Percentiles rank a stretch among this genome's conserved stretches.
These are phyloP conservation scores for Panicum miliaceum DNA, from an alignment of 176 grass and related monocot genomes.

Conservation along the genomic window DNA sequence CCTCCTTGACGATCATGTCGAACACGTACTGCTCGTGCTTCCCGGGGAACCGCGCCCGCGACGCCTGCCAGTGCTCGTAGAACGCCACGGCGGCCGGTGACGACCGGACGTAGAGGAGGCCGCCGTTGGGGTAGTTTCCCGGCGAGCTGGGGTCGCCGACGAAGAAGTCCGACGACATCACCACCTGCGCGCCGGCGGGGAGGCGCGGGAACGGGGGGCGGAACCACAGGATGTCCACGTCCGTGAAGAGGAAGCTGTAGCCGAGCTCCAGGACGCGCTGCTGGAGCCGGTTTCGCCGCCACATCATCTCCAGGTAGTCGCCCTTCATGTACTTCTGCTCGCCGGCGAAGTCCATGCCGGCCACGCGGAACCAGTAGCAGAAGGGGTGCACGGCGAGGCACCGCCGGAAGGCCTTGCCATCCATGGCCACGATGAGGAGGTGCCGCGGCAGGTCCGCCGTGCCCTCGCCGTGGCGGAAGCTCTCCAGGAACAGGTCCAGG, in stretches of 20 bases:
- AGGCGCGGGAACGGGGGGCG: constrained; percentile 62
- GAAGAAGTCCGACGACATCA: constrained; percentile 69
- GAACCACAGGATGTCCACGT: constrained; percentile 92
- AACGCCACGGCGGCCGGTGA: constrained; percentile 46
- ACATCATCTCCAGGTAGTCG: constrained; percentile 91
- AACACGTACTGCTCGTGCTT: constrained; percentile 78
- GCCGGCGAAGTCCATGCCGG: constrained; percentile 56
- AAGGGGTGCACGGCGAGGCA: constrained; percentile 63
- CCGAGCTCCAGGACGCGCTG: constrained; percentile 65
- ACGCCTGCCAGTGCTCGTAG: constrained; percentile 67
- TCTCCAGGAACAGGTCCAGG: constrained; percentile 78
- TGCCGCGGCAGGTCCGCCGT: constrained; percentile 51
- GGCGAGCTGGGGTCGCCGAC: constrained; percentile 43
- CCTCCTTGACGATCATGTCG: constrained; percentile 72
- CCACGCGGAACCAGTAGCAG: constrained; percentile 62
- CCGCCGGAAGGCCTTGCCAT: constrained; percentile 45
- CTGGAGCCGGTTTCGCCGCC: constrained; percentile 68
- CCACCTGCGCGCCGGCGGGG: constrained; percentile 36
- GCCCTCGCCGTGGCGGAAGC: constrained; percentile 65
- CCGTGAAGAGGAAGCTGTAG: constrained; percentile 86
- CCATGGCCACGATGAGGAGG: constrained; percentile 68
- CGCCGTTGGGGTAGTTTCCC: constrained; percentile 68
- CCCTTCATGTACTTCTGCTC: constrained; percentile 76
- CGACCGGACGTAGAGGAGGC: constrained; percentile 63
- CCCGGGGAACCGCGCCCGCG: constrained; percentile 44